phyloP scores from a whole-genome alignment of 2,329 filamentous ascomycete genomes.

The Venturia asperata region DNA sequence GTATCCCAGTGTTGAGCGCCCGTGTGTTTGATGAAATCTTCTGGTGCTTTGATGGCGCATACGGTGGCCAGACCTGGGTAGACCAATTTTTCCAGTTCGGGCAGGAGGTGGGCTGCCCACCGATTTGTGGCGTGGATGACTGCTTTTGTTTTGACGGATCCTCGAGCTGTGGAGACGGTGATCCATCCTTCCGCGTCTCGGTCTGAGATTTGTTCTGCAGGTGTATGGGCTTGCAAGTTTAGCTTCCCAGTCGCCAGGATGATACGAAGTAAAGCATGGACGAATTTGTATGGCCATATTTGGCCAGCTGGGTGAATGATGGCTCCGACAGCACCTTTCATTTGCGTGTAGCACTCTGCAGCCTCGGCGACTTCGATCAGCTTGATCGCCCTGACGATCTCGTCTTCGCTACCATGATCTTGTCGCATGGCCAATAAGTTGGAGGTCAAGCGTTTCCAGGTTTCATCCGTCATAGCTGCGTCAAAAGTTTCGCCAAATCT shows the following conservation, averaged over 20 bases:
- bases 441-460: neutral
- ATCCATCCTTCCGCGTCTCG: slow-evolving; percentile 17
- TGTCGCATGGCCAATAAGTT: neutral
- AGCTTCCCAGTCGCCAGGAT: neutral
- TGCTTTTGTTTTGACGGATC: slow-evolving; percentile 22
- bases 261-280: slow-evolving; percentile 2
- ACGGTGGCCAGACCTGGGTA: slow-evolving; percentile 6
- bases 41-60: neutral
- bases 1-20: slow-evolving; percentile 4
- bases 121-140: slow-evolving; percentile 33
- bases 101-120: slow-evolving; percentile 29
- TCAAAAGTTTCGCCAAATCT: slow-evolving; percentile 5
- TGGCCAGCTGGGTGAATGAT: slow-evolving; percentile 4
- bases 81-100: slow-evolving; percentile 28
- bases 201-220: neutral
- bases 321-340: slow-evolving; percentile 7
- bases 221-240: slow-evolving; percentile 3
- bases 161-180: slow-evolving; percentile 23
- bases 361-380: slow-evolving; percentile 9
- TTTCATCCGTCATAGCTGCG: neutral
- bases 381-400: neutral
- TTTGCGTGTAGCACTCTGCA: neutral
- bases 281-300: slow-evolving; percentile 12
- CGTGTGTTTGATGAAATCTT: neutral
- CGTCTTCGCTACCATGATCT: slow-evolving; percentile 10